Base-by-base conservation (phyloP, 495 filamentous ascomycete species). In the Penicillium desertorum region DNA sequence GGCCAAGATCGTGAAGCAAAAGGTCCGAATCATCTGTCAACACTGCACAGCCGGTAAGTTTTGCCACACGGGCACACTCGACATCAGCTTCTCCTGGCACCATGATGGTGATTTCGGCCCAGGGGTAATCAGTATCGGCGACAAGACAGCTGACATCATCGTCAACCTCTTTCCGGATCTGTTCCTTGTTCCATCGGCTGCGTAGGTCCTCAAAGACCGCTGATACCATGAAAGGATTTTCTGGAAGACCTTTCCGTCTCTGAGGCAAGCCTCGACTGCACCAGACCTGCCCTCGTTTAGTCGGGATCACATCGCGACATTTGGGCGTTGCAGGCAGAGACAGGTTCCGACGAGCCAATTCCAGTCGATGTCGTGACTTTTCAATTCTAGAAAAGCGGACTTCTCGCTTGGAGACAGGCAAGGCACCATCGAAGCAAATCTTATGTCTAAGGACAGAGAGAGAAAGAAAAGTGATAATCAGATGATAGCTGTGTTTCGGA, bases 341-440 rank as follows among this genome's bases (percentile, higher is more conserved):
- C 4, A 29, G 59, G 34, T 29, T 55, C 57, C 61, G 54, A 1
- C 75, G 66, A 41, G 74, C 76, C 3, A 58, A 12, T 16, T 73
- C 65, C 20, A 85, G 57, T 25, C 67, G 69, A 27, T 65, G 76
- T 51, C 81, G 71, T 9, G 64, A 74, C 52, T 51, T 68, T 42
- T 76, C 66, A n/a, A 88, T 73, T 17, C 88, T 78, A 9, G 62
- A 39, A 20, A 78, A 54, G n/a, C 88, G 79, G 8, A 75, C 81
- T 0, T 70, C 59, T 23, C 75, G 74, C 58, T 91, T 91, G 16
- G 67, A 60, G 6, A 71, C 45, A 9, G 90, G 90, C 11, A 95
- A 75, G 43, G 81, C 85, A 23, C 90, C 88, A 66, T 95, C 90
- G 55, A 95, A 93, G 66, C 83, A 91, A 51, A 95, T 89, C 30